Base-by-base conservation (phyloP, 768 basidiomycete genomes). In the Fomitopsis pulvina region DNA sequence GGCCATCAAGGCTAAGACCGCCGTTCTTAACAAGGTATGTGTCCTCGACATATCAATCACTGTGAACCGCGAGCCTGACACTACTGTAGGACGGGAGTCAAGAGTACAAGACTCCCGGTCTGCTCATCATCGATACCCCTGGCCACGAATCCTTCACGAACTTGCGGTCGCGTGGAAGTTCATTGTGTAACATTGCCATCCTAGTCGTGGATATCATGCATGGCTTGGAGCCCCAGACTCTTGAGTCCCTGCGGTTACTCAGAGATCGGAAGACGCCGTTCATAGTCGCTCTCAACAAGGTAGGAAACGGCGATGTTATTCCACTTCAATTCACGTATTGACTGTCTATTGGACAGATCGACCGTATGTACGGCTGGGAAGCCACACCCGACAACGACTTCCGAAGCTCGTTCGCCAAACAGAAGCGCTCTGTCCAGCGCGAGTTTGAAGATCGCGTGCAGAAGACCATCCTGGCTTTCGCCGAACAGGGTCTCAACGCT, bases 121-220 rank as follows among this genome's bases (percentile, higher is more conserved):
- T 99, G 14, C 77, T 99, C 48, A 66, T 99, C 58, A 98, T 99
- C 58, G 96, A 99, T 65, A 99, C 96, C 1, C 96, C 96, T 49
- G 96, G 96, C 49, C 96, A 99, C 81, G 96, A 98, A 70, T 95
- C 93, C 4, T 99, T 99, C 78, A 92, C 92, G 7, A 98, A 98
- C 67, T 68, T 98, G 64, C 90, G 96, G 42, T 83, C 87, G 14
- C 87, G 96, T 63, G 96, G 96, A 63, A 93, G 91, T 54, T 96
- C 93, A 6, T 77, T 99, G 21, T 98, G 95, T 70, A 98, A 99
- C 71, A 98, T 99, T 53, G 96, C 96, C 51, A 92, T 99, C 61
- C 81, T 99, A 44, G 96, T 99, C 52, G 95, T 99, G 27, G 96
- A 98, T 76, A 96, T 98, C 65, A 95, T 95, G 80, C 95, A 99